These are phyloP conservation scores for Cenchrus purpureus DNA, from an alignment of 176 grass and related monocot genomes.

Conservation along the genomic window DNA sequence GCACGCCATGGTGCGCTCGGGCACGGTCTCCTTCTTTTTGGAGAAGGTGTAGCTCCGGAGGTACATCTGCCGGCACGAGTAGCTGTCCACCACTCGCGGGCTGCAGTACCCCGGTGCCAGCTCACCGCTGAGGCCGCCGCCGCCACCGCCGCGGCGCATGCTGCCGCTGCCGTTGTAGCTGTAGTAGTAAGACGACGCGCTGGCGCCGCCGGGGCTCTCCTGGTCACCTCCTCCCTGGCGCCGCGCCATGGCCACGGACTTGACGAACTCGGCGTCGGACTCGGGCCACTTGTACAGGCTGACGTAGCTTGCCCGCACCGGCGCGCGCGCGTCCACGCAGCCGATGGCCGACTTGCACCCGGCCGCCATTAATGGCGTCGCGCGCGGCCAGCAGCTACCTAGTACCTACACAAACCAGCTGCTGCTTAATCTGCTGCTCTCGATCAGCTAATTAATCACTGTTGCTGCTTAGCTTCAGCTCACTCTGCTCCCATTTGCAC, in stretches of 20 bases:
- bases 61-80: constrained; percentile 95
- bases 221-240: constrained; percentile 14
- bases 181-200: neutral
- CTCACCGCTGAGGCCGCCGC: neutral
- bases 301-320: constrained; percentile 76
- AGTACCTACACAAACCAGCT: neutral
- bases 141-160: constrained; percentile 24
- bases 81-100: constrained; percentile 86
- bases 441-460: neutral
- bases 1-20: constrained; percentile 77
- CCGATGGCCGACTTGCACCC: constrained; percentile 64
- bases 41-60: constrained; percentile 98
- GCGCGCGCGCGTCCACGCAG: constrained; percentile 68
- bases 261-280: constrained; percentile 94
- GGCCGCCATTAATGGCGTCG: constrained; percentile 55
- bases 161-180: constrained; percentile 28
- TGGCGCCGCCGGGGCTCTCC: constrained; percentile 22
- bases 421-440: neutral
- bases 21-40: constrained; percentile 77
- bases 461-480: neutral
- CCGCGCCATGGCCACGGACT: constrained; percentile 62
- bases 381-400: neutral
- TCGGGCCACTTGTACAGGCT: constrained; percentile 98
- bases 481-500: neutral
- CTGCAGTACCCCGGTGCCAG: constrained; percentile 8